Evolutionary conservation across 2,329 filamentous ascomycete genomes (phyloP).

Genomic region (Penicillium sp.): DNA sequence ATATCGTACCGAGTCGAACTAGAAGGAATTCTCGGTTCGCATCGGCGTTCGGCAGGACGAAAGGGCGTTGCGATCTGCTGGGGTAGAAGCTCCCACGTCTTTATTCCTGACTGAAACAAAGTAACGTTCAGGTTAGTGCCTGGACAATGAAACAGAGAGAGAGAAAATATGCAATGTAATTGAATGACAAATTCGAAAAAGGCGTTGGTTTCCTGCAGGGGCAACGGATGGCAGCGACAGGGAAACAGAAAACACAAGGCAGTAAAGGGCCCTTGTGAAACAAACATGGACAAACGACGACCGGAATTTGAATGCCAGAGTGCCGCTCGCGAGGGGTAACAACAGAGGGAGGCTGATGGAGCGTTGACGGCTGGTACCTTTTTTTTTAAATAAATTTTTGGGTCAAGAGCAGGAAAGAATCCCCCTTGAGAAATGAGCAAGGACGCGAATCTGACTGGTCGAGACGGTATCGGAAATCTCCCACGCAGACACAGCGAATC

Average conservation of each 20-base stretch:
- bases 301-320: background rate
- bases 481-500: constrained; percentile 1
- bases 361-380: background rate
- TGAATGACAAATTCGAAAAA: no score
- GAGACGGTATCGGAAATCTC: constrained; percentile 1
- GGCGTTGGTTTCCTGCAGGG: background rate
- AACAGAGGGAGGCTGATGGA: background rate
- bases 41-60: constrained; percentile 6
- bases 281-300: background rate
- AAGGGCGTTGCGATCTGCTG: background rate
- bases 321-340: background rate
- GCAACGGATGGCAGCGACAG: background rate
- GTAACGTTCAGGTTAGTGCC: background rate
- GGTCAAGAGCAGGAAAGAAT: background rate
- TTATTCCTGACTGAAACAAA: background rate
- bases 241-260: background rate
- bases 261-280: background rate
- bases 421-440: background rate
- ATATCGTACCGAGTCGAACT: constrained; percentile 7
- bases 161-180: background rate
- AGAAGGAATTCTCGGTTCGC: constrained; percentile 5
- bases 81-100: background rate
- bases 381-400: background rate
- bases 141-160: background rate
- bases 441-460: constrained; percentile 5